Base-by-base conservation (phyloP, 1,284 basidiomycete genomes). In the Marasmius tenuissimus region DNA sequence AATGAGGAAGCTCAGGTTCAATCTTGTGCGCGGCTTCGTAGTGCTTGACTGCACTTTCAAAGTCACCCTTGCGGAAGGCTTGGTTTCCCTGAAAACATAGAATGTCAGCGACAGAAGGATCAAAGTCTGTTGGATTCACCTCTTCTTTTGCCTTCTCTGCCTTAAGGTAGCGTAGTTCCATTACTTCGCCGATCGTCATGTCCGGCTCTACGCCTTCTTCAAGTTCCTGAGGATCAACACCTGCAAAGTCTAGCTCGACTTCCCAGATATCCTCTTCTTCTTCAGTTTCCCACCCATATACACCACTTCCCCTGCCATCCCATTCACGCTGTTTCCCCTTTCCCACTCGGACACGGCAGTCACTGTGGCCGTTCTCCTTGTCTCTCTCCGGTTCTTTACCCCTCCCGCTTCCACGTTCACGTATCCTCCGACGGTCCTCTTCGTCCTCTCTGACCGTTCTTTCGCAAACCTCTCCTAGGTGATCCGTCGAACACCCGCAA, bases 181-280 rank as follows among this genome's bases (percentile, higher is more conserved):
- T 86, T 63, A 88, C 76, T 72, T 90, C 86, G 3, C 81, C 81
- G 45, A 88, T 85, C 0, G 85, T 87, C 83, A 87, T 85, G 49
- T 86, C 85, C 1, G 75, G 70, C 45, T 80, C 76, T 27, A 71
- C 71, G 12, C 74, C 72, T 51, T 79, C 78, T 16, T 76, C 77
- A 48, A 73, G 73, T 62, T 83, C 85, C 38, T 84, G 84, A 0
- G 81, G 75, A 53, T 84, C 85, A 48, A 80, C 69, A 33, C 75
- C 75, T 1, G 79, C 83, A 68, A 87, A 87, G 69, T 89, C 87
- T 8, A 89, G 73, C 58, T 86, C 85, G 35, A 86, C 72, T 62
- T 87, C 86, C 88, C 88, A 90, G 16, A 88, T 78, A 65, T 90
- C 88, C 65, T 90, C 88, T 65, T 90, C 88, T 33, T 87, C 85